Base-by-base conservation (phyloP, 2,329 filamentous ascomycete species). In the Fusarium tanahbumbuense region DNA sequence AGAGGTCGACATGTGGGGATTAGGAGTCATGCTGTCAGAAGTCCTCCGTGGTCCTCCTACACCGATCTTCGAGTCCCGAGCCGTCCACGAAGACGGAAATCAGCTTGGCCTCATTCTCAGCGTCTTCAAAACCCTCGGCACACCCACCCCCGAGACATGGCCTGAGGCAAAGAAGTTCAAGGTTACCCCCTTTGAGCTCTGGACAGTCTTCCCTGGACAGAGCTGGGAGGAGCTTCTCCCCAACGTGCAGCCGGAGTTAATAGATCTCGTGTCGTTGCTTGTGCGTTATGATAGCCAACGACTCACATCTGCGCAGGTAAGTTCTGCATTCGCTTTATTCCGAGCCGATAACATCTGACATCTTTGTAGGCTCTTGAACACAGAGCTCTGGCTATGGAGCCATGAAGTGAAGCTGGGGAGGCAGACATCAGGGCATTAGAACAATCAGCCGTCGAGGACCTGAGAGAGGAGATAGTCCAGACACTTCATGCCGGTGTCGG, bases 111-210 rank as follows among this genome's bases (percentile, higher is more conserved):
- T 99, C 53, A 95, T 99, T 60, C 86, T 94, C 56, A 97, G 93
- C 76, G 95, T 98, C 37, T 98, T 99, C 81, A 91, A 92, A 80
- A 97, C 91, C 1, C 80, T 99, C 9, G 97, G 97, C 2, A 98
- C 94, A 2, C 96, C 96, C 0, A 92, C 91, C 46, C 80, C 85
- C n/a, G 83, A 90, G 55, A 89, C 84, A 0, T 99, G 96, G 96
- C 96, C 96, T 4, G 93, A 94, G 79, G 92, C 93, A 8, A 81
- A 81, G 13, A 76, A 76, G 2, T 91, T 97, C 75, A 84, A 80
- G 63, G 88, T 89, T 2, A 92, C 92, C 1, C 96, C 97, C 20
- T 99, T 97, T 86, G 92, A 94, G 16, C 97, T 94, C 78, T 99
- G 97, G 81, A 87, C 89, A 42, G 83, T 89, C 16, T 98, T 97